Conservation (phyloP, 2,329 filamentous ascomycete genomes). For the Calonectria multiphialidica region DNA sequence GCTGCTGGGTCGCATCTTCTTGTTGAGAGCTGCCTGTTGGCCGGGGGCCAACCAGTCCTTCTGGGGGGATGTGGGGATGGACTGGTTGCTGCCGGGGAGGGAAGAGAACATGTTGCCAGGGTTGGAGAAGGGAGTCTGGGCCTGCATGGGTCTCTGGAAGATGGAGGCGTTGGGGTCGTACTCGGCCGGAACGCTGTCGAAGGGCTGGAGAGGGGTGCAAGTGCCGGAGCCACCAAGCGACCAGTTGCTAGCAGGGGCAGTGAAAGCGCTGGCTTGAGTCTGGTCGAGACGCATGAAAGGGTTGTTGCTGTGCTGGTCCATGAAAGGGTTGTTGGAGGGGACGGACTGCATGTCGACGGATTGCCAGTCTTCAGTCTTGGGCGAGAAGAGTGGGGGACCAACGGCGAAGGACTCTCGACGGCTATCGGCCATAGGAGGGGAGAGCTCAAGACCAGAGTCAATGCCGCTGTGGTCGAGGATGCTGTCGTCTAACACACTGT, state of each 20-base stretch:
- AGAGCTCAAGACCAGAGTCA: slow-evolving; percentile 73
- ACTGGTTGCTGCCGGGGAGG: slow-evolving; percentile 59
- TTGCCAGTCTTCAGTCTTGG: slow-evolving; percentile 74
- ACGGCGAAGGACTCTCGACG: slow-evolving; percentile 74
- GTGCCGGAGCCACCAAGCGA: slow-evolving; percentile 75
- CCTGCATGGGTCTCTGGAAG: slow-evolving; percentile 66
- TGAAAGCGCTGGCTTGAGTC: slow-evolving; percentile 57
- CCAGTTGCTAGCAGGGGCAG: slow-evolving; percentile 65
- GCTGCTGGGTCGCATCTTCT: slow-evolving; percentile 75
- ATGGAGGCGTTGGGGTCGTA: slow-evolving; percentile 66
- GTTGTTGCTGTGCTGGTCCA: slow-evolving; percentile 69
- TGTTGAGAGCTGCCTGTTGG: slow-evolving; percentile 62
- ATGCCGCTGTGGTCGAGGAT: slow-evolving; percentile 70
- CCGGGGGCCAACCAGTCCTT: slow-evolving; percentile 67
- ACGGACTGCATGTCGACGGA: slow-evolving; percentile 74
- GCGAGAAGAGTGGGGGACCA: slow-evolving; percentile 69
- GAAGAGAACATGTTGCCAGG: slow-evolving; percentile 66
- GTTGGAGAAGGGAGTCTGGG: slow-evolving; percentile 68
- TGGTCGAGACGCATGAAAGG: slow-evolving; percentile 76
- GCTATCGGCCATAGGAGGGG: slow-evolving; percentile 72
- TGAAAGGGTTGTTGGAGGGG: slow-evolving; percentile 73
- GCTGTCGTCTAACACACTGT: slow-evolving; percentile 70
- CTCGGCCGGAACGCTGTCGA: slow-evolving; percentile 67
- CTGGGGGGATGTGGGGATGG: slow-evolving; percentile 67
- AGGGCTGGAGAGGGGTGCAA: slow-evolving; percentile 79